Percentiles rank a stretch among this genome's conserved stretches.
Conservation (phyloP, 495 filamentous ascomycete species). For the Podospora pseudoanserina region DNA sequence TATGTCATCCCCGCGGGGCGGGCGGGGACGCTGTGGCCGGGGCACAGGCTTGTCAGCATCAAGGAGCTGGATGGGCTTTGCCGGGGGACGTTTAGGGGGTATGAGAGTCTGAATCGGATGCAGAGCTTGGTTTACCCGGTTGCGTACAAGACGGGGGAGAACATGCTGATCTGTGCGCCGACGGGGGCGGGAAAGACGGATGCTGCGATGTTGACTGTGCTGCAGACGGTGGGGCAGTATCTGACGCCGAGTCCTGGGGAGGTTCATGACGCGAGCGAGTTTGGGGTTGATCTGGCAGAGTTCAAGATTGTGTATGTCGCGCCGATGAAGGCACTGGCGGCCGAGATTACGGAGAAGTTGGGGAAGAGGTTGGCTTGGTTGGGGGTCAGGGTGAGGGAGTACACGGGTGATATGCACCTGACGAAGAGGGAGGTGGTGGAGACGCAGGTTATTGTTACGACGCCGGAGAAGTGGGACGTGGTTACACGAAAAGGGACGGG, state of each 20-base stretch:
- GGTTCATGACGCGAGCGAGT: slow-evolving; percentile 67
- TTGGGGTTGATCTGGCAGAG: slow-evolving; percentile 72
- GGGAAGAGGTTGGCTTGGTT: slow-evolving; percentile 93
- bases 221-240: slow-evolving; percentile 86
- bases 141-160: slow-evolving; percentile 92
- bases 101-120: slow-evolving; percentile 93
- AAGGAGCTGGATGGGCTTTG: slow-evolving; percentile 85
- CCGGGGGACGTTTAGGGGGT: slow-evolving; percentile 86
- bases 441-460: slow-evolving; percentile 98
- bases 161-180: slow-evolving; percentile 97
- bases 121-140: slow-evolving; percentile 95
- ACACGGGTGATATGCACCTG: slow-evolving; percentile 97
- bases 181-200: slow-evolving; percentile 99
- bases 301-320: slow-evolving; percentile 99
- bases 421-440: slow-evolving; percentile 93
- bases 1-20: slow-evolving; percentile 77
- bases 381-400: slow-evolving; percentile 80
- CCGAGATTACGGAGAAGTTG: slow-evolving; percentile 93
- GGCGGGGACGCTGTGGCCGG: slow-evolving; percentile 66
- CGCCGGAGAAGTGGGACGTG: slow-evolving; percentile 99
- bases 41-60: slow-evolving; percentile 73
- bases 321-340: slow-evolving; percentile 95
- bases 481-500: slow-evolving; percentile 95
- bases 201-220: slow-evolving; percentile 91
- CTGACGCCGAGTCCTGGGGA: slow-evolving; percentile 72